These are phyloP conservation scores for Ramaria rubella DNA, from an alignment of 768 basidiomycete genomes.

Conservation along the genomic window DNA sequence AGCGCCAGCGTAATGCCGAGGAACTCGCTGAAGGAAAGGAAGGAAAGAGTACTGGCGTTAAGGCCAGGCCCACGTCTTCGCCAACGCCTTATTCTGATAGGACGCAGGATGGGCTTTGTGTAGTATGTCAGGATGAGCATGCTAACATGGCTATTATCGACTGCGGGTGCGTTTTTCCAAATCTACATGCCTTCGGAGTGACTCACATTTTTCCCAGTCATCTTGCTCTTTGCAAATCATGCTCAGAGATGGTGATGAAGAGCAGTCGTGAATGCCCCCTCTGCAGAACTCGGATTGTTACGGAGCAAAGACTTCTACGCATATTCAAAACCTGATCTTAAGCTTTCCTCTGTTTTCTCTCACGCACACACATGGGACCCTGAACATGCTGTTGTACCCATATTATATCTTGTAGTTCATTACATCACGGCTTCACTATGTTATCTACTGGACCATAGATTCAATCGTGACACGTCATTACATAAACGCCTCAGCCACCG, in stretches of 20 bases:
- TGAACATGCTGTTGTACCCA: not conserved
- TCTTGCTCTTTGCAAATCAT: constrained; percentile 68
- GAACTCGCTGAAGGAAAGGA: not conserved
- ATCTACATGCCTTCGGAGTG: not conserved
- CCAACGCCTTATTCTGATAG: constrained; percentile 34
- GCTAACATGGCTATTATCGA: constrained; percentile 91
- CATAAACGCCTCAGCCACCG: constrained; percentile 3
- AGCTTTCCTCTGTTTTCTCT: not conserved
- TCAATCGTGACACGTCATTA: constrained; percentile 2
- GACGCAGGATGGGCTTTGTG: constrained; percentile 63
- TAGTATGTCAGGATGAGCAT: constrained; percentile 91
- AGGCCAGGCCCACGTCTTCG: constrained; percentile 17
- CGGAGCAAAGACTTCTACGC: constrained; percentile 69
- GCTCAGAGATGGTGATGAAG: constrained; percentile 73
- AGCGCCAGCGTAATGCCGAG: not conserved
- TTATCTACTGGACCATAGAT: no score
- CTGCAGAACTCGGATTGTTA: constrained; percentile 83
- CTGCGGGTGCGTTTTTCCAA: constrained; percentile 63
- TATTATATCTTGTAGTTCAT: no score
- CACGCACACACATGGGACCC: not conserved
- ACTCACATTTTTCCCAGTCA: constrained; percentile 41
- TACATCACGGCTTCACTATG: no score
- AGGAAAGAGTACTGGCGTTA: not conserved
- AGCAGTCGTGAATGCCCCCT: constrained; percentile 85
- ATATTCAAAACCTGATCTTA: constrained; percentile 52